Evolutionary conservation across 345 rosid genomes (phyloP), one percentile per base, ranked within the genome.

Genomic region (Brassica nigra): DNA sequence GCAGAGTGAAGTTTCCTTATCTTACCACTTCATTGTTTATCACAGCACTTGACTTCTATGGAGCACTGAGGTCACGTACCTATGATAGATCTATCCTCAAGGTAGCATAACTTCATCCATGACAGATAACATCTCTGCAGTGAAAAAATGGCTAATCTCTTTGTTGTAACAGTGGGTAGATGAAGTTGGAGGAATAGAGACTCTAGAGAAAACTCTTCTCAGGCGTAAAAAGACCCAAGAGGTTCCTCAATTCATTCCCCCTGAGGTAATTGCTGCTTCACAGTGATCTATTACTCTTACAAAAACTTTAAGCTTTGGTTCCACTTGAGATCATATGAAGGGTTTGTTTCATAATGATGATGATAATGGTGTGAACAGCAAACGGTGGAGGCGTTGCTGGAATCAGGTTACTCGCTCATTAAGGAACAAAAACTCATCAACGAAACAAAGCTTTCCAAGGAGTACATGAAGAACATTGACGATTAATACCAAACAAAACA

Each of bases 41-140:
- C 54, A 67, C 88, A 94, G 98, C 97, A 69, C 87, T 95, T 84
- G 99, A 95, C 82, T 95, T 92, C 81, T 95, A 92, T 78, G 97
- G 99, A 82, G 97, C 97, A 76, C 85, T 92, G 34, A 88, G 99
- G 82, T 95, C 97, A 11, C 88, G 95, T 67, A 95, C 97, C 71
- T 95, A 91, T 77, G 99, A 95, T 85, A 86, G 83, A 70, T 87
- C 94, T 37, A 95, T 95, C 83, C 87, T 88, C 42, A 86, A 90
- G 97, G 97, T 91, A 75, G n/a, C 49, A 15, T 57, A 63, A 49
- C 5, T 62, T 75, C 37, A 47, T 47, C 74, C 4, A 59, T 33
- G 14, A 18, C 39, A 4, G 8, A 34, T 42, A 15, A 55, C 34
- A 58, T 12, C 49, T 30, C 54, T 69, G 71, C 62, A 58, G 76